Evolutionary conservation across 208 protist species (phyloP).

Genomic region (Trichomonas vaginalis): DNA sequence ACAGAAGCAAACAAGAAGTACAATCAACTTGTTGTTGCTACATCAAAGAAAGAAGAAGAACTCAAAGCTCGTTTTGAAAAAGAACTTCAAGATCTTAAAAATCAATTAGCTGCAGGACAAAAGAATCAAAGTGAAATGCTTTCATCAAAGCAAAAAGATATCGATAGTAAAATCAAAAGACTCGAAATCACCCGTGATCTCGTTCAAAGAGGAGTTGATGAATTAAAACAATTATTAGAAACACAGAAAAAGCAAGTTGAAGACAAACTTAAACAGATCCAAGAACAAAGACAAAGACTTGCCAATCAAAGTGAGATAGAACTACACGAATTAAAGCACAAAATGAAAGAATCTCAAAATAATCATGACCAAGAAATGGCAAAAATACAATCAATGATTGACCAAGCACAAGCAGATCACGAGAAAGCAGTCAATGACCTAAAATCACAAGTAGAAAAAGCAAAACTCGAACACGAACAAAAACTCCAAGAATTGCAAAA

Average conservation of each 20-base stretch:
- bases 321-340: background rate
- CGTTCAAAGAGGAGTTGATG: background rate
- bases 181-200: background rate
- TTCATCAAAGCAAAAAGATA: background rate
- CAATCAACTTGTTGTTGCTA: background rate
- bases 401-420: background rate
- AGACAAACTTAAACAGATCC: background rate
- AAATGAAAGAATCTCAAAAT: background rate
- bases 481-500: background rate
- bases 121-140: background rate
- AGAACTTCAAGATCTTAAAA: background rate
- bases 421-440: background rate
- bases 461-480: background rate
- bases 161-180: background rate
- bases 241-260: background rate
- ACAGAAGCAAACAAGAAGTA: slow-evolving; percentile 15
- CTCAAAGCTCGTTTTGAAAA: background rate
- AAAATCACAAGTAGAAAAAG: background rate
- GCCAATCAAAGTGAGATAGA: background rate
- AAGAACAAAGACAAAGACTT: background rate
- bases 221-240: background rate
- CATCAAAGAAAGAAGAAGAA: background rate
- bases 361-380: background rate
- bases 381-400: background rate
- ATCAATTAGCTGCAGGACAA: background rate